Conservation (phyloP, 225 moss, liverwort and hornwort species). For the Polytrichum commune region DNA sequence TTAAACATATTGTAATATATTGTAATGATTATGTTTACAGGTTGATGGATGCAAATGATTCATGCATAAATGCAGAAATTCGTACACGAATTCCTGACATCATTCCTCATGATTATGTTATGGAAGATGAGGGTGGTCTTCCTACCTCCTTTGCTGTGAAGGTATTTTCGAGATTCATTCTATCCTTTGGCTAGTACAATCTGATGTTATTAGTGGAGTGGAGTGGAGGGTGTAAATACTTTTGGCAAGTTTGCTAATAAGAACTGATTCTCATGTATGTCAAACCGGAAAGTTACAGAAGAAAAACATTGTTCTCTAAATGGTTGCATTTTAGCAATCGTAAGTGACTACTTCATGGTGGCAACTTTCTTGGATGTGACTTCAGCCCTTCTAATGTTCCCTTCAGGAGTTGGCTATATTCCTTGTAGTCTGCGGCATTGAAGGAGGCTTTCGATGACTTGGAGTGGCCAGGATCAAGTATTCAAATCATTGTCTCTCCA, state of each 20-base stretch:
- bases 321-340: no score
- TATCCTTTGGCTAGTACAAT: no score
- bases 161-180: constrained; percentile 32
- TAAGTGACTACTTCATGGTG: no score
- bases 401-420: constrained; percentile 13
- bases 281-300: no score
- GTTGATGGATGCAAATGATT: constrained; percentile 84
- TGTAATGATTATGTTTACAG: constrained; percentile 39
- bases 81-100: constrained; percentile 80
- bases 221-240: no score
- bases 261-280: no score
- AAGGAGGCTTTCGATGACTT: constrained; percentile 95
- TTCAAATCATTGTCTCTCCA: constrained; percentile 68
- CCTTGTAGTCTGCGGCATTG: constrained; percentile 75
- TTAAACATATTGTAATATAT: neutral
- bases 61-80: constrained; percentile 92
- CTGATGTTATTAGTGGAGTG: no score
- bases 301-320: no score
- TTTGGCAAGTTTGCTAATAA: no score
- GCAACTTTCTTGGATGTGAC: neutral
- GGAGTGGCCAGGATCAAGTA: constrained; percentile 98
- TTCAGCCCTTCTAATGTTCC: constrained; percentile 9
- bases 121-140: constrained; percentile 62
- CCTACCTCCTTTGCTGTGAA: constrained; percentile 94
- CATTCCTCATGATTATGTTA: constrained; percentile 68